A percentile compares a stretch with the other conserved stretches of the same genome.
These are phyloP conservation scores for Yamadazyma siamensis DNA, from an alignment of 1,139 yeast species.

Conservation along the genomic window DNA sequence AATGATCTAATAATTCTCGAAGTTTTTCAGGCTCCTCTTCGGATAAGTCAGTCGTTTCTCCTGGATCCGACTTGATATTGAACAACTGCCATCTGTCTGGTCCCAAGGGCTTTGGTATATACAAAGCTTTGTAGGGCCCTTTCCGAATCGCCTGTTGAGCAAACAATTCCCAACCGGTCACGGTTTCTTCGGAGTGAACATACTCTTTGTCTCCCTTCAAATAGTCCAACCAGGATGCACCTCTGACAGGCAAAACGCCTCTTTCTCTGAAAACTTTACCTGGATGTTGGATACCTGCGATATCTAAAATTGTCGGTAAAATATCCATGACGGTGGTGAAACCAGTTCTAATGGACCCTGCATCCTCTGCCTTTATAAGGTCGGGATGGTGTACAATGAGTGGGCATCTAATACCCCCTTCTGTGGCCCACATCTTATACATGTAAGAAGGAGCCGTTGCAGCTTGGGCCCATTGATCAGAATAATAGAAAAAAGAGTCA, in stretches of 20 bases:
- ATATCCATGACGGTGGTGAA: slow-evolving; percentile 59
- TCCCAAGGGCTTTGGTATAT: slow-evolving; percentile 48
- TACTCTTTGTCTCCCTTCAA: slow-evolving; percentile 20
- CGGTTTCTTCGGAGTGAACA: slow-evolving; percentile 43
- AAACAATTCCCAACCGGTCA: slow-evolving; percentile 58
- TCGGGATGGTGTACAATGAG: slow-evolving; percentile 42
- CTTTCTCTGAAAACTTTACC: slow-evolving; percentile 36
- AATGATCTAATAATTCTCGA: slow-evolving; percentile 39
- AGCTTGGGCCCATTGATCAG: slow-evolving; percentile 65
- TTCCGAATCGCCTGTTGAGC: slow-evolving; percentile 54
- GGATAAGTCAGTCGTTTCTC: slow-evolving; percentile 45
- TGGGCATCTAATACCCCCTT: slow-evolving; percentile 58
- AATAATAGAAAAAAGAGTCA: slow-evolving; percentile 50
- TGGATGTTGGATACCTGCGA: slow-evolving; percentile 46
- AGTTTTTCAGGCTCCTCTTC: slow-evolving; percentile 28
- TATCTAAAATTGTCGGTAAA: slow-evolving; percentile 49
- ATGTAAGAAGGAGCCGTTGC: slow-evolving; percentile 55
- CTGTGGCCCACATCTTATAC: slow-evolving; percentile 51
- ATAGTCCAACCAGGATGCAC: slow-evolving; percentile 38
- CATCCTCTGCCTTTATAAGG: slow-evolving; percentile 14
- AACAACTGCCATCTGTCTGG: slow-evolving; percentile 50
- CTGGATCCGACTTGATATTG: slow-evolving; percentile 41
- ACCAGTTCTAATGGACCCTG: slow-evolving; percentile 30
- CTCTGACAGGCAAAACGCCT: slow-evolving; percentile 35
- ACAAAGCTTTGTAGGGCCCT: slow-evolving; percentile 49